Conservation (phyloP, 257 asterid genomes). For the Lavandula angustifolia region DNA sequence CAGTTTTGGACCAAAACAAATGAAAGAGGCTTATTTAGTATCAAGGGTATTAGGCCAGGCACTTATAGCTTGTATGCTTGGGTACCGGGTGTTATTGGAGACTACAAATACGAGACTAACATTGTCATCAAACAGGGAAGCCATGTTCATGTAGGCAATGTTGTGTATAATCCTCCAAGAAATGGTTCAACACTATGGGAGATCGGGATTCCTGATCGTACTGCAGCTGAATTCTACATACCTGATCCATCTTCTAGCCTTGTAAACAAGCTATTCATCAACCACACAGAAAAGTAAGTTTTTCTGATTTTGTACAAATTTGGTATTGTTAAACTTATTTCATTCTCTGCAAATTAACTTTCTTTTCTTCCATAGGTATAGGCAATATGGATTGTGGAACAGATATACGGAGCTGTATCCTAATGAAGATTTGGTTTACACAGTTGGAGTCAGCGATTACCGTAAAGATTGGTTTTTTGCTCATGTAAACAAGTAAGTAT, state of each 20-base stretch:
- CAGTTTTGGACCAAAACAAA: conserved; percentile 70
- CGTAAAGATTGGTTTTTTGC: not conserved
- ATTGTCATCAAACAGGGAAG: conserved; percentile 39
- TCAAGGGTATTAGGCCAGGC: conserved; percentile 42
- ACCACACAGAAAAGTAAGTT: conserved; percentile 43
- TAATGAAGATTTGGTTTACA: not conserved
- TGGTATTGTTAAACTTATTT: too few relatives aligned
- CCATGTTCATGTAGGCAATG: conserved; percentile 25
- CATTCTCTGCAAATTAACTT: too few relatives aligned
- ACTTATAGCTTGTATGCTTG: conserved; percentile 59
- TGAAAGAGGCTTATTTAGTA: conserved; percentile 46
- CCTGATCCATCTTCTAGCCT: conserved; percentile 51
- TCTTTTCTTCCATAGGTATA: conserved; percentile 31
- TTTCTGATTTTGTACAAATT: too few relatives aligned
- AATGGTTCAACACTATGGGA: conserved; percentile 61
- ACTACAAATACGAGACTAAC: conserved; percentile 40
- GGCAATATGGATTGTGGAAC: conserved; percentile 47
- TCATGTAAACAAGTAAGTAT: not conserved
- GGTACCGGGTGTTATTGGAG: conserved; percentile 74
- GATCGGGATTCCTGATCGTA: conserved; percentile 61
- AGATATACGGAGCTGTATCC: not conserved
- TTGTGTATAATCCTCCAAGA: conserved; percentile 51
- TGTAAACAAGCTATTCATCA: conserved; percentile 36
- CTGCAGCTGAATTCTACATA: conserved; percentile 53
- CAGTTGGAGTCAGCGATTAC: not conserved